phyloP scores from a whole-genome alignment of 768 basidiomycete genomes.

The Paxillus involutus region DNA sequence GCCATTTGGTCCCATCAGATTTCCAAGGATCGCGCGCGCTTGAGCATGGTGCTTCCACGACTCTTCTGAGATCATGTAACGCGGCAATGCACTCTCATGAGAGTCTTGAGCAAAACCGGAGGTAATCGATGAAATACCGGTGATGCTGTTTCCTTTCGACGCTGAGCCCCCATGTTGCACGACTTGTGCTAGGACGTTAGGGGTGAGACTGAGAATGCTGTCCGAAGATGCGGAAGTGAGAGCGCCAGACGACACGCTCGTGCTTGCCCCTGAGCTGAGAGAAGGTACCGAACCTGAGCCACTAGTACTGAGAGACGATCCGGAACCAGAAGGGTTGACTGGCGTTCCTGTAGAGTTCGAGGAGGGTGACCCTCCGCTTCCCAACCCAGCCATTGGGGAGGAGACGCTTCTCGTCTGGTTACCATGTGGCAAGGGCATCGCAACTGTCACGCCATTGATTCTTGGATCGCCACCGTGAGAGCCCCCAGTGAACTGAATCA shows the following conservation, averaged over 20 bases:
- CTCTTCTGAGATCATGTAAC: slow-evolving; percentile 67
- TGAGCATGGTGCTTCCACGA: slow-evolving; percentile 86
- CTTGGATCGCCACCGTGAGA: slow-evolving; percentile 30
- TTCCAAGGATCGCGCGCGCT: slow-evolving; percentile 78
- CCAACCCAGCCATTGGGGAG: slow-evolving; percentile 57
- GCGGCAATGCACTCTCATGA: slow-evolving; percentile 42
- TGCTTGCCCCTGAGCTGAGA: slow-evolving; percentile 45
- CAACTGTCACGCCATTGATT: slow-evolving; percentile 42
- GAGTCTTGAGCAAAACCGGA: slow-evolving; percentile 44
- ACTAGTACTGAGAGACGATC: slow-evolving; percentile 44
- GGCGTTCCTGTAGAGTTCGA: slow-evolving; percentile 30
- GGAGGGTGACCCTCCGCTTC: slow-evolving; percentile 17
- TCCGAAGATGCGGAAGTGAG: slow-evolving; percentile 50
- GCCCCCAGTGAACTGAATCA: slow-evolving; percentile 42
- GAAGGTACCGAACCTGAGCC: slow-evolving; percentile 53
- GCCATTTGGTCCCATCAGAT: slow-evolving; percentile 83
- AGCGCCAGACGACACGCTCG: slow-evolving; percentile 50
- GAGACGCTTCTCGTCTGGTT: slow-evolving; percentile 66
- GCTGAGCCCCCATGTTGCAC: slow-evolving; percentile 43
- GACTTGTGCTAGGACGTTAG: slow-evolving; percentile 46
- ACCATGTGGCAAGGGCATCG: slow-evolving; percentile 46
- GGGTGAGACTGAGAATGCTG: slow-evolving; percentile 50
- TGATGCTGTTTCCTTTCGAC: slow-evolving; percentile 27
- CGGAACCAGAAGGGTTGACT: slow-evolving; percentile 44
- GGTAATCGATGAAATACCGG: slow-evolving; percentile 29